Evolutionary conservation across 2,329 filamentous ascomycete species (phyloP), one percentile per base, ranked within the genome.

Genomic region (Cordyceps pruinosa): DNA sequence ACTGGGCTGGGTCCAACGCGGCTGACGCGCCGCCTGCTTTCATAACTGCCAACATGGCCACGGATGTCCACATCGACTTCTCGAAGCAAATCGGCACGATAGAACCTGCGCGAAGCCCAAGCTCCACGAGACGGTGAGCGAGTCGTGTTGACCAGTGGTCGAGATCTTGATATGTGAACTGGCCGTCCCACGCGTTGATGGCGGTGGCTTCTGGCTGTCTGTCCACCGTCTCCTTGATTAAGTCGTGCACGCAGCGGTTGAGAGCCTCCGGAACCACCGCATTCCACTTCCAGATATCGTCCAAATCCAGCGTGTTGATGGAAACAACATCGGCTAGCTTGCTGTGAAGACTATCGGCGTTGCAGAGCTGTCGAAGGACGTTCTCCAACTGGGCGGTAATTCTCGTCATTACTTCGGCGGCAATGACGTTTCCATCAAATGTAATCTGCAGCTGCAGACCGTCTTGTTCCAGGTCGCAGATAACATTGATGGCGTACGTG

Each of bases 11-110:
- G 50, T 70, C 69, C 13, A 72, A 57, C 15, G 65, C 65, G 1
- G 69, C 66, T 19, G 70, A 70, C 0, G 66, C 69, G 3, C 64
- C 69, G 2, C 70, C 70, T 0, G 69, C 59, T 52, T 69, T 70
- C 49, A 70, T 64, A 5, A 70, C 60, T 1, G 62, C 69, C 0
- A 72, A 47, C 57, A 70, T 67, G 4, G 63, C 62, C 3, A 70
- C 64, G 1, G 66, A 53, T 2, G 65, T 62, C 62, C 61, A 65
- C 2, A 54, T 54, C 1, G 64, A 68, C 47, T 70, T 71, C 21
- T 68, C 65, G 17, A 68, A 65, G 39, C 63, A 67, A 0, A 71
- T 39, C 2, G 32, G 59, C 47, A 3, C 58, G 13, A 45, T 28
- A n/a, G 25, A 46, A 1, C 32, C 51, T 19, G 30, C 35, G 34